phyloP scores from a whole-genome alignment of 2,329 filamentous ascomycete genomes.

The Fusarium newnesense region DNA sequence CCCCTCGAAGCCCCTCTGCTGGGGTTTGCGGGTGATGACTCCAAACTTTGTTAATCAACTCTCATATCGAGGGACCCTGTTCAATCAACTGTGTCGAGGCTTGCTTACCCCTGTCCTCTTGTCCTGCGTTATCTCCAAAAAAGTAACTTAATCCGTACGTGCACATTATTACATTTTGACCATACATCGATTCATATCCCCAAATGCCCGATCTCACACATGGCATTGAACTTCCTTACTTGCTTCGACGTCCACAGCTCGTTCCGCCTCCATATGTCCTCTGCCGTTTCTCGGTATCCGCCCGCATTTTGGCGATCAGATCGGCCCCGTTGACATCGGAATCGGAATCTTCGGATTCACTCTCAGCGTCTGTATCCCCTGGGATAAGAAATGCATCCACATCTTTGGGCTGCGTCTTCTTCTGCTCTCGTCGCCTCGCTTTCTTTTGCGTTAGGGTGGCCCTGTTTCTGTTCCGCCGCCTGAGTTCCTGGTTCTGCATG shows the following conservation, averaged over 20 bases:
- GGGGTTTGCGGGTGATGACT: conserved; percentile 4
- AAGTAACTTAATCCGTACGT: conserved; percentile 15
- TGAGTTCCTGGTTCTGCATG: conserved; percentile 14
- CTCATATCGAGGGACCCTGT: conserved; percentile 15
- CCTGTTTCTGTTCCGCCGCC: background rate
- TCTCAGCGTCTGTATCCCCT: conserved; percentile 35
- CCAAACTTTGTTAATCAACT: conserved; percentile 3
- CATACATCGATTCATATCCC: background rate
- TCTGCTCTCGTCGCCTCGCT: background rate
- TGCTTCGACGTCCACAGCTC: conserved; percentile 27
- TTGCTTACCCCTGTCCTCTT: conserved; percentile 2
- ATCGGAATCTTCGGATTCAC: conserved; percentile 22
- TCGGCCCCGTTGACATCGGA: conserved; percentile 14
- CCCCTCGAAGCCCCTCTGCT: conserved; percentile 7
- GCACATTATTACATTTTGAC: conserved; percentile 12
- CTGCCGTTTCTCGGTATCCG: conserved; percentile 18
- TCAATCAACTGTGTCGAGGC: background rate
- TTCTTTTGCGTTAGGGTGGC: background rate
- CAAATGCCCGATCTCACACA: conserved; percentile 7
- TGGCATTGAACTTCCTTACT: background rate
- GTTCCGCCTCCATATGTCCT: conserved; percentile 18
- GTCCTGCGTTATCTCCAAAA: conserved; percentile 5
- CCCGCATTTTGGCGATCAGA: conserved; percentile 26
- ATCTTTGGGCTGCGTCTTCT: conserved; percentile 16
- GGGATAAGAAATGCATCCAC: conserved; percentile 35